Evolutionary conservation across 768 basidiomycete species (phyloP).

Genomic region (Clathrus columnatus): DNA sequence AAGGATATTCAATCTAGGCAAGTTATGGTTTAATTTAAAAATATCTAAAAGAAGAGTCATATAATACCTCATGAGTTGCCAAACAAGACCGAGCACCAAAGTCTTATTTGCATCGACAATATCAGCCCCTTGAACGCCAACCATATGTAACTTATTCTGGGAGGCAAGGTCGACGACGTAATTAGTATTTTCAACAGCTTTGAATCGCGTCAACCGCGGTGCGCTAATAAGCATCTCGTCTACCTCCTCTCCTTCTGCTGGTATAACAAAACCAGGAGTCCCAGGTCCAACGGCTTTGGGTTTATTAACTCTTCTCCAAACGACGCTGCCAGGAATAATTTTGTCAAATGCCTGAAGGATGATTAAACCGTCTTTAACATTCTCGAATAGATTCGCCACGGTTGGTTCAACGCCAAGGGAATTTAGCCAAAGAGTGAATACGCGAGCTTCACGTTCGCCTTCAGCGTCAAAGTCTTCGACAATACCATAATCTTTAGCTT

Average conservation of each 20-base stretch:
- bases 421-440: conserved; percentile 98
- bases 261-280: conserved; percentile 30
- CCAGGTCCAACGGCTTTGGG: conserved; percentile 59
- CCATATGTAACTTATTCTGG: conserved; percentile 89
- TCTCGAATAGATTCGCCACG: conserved; percentile 95
- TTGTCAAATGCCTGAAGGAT: conserved; percentile 97
- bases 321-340: conserved; percentile 82
- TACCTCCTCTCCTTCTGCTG: conserved; percentile 61
- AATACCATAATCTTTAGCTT: conserved; percentile 80
- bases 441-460: conserved; percentile 95
- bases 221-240: conserved; percentile 78
- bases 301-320: conserved; percentile 95
- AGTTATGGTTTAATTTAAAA: neutral
- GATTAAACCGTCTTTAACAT: conserved; percentile 83
- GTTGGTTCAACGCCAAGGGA: conserved; percentile 93
- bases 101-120: conserved; percentile 93
- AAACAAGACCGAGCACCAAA: conserved; percentile 89
- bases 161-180: conserved; percentile 89
- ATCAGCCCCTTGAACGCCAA: conserved; percentile 96
- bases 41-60: neutral
- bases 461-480: conserved; percentile 99
- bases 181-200: conserved; percentile 97
- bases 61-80: conserved; percentile 87
- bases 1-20: conserved; percentile 80
- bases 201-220: conserved; percentile 86